A percentile compares a stretch with the other conserved stretches of the same genome.
phyloP scores from a whole-genome alignment of 1,284 basidiomycete species.

The Tilletiaria anomala region DNA sequence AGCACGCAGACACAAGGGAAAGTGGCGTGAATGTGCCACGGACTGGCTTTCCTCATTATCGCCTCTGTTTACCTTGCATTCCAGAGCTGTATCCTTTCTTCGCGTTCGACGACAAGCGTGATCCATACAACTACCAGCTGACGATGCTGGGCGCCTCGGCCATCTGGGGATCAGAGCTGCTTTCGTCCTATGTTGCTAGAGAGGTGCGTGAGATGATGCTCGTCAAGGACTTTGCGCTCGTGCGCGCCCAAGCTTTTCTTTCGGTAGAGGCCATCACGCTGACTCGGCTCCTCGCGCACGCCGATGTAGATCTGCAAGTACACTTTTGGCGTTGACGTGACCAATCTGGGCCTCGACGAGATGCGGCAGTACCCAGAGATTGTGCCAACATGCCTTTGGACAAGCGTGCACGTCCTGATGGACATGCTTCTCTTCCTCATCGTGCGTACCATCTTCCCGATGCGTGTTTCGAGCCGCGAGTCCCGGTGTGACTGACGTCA shows the following conservation, averaged over 20 bases:
- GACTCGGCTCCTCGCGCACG: not conserved
- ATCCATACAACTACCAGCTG: slow-evolving; percentile 48
- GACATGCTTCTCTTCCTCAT: slow-evolving; percentile 47
- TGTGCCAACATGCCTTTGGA: slow-evolving; percentile 43
- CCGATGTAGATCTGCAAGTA: slow-evolving; percentile 40
- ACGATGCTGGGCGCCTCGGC: slow-evolving; percentile 46
- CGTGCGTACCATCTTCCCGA: no score
- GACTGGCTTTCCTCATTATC: not conserved
- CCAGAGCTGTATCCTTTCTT: slow-evolving; percentile 48
- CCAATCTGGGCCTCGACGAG: slow-evolving; percentile 45
- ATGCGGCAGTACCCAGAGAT: slow-evolving; percentile 46
- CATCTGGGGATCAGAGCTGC: slow-evolving; percentile 47
- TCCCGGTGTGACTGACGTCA: no score
- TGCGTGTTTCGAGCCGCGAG: no score
- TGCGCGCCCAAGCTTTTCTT: no score
- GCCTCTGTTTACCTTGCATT: no score
- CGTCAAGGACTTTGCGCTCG: no score
- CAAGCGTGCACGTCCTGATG: slow-evolving; percentile 46
- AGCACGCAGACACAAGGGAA: no score
- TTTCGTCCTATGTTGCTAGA: slow-evolving; percentile 43
- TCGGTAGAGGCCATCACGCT: not conserved
- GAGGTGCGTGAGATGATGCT: slow-evolving; percentile 8
- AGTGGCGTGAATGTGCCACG: no score
- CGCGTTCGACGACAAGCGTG: slow-evolving; percentile 44
- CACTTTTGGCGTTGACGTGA: slow-evolving; percentile 44